Conservation (phyloP, 768 basidiomycete genomes). For the Arthromyces matolae region DNA sequence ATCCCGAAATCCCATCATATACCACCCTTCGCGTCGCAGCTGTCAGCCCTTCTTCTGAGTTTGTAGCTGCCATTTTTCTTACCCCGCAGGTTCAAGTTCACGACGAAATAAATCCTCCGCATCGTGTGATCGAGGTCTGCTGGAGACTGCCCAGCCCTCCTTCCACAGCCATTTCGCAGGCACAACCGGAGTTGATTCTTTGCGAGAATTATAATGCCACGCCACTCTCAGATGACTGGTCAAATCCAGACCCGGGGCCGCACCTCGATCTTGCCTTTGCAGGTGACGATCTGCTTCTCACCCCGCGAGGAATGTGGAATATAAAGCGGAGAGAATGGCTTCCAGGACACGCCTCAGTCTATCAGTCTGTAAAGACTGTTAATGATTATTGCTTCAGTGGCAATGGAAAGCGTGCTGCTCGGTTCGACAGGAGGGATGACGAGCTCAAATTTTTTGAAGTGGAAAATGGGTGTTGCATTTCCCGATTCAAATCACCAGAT, state of each 20-base stretch:
- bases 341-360: neutral
- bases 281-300: neutral
- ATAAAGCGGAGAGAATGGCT: neutral
- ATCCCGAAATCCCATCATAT: neutral
- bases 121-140: constrained; percentile 1
- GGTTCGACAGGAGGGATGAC: neutral
- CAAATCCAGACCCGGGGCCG: neutral
- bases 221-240: neutral
- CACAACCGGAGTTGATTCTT: neutral
- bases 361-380: neutral
- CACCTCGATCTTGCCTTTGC: neutral
- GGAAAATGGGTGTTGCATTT: neutral
- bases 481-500: neutral
- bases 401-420: neutral
- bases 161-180: neutral
- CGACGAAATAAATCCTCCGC: too few species aligned
- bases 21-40: neutral
- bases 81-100: neutral
- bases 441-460: constrained; percentile 1
- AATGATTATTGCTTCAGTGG: constrained; percentile 6
- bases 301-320: constrained; percentile 5
- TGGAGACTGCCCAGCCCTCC: neutral
- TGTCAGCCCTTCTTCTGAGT: neutral
- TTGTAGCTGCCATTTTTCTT: constrained; percentile 3
- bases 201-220: neutral